Percentiles rank a stretch among this genome's conserved stretches.
These are phyloP conservation scores for Kurtzmaniella fragi DNA, from an alignment of 805 yeast species.

Conservation along the genomic window DNA sequence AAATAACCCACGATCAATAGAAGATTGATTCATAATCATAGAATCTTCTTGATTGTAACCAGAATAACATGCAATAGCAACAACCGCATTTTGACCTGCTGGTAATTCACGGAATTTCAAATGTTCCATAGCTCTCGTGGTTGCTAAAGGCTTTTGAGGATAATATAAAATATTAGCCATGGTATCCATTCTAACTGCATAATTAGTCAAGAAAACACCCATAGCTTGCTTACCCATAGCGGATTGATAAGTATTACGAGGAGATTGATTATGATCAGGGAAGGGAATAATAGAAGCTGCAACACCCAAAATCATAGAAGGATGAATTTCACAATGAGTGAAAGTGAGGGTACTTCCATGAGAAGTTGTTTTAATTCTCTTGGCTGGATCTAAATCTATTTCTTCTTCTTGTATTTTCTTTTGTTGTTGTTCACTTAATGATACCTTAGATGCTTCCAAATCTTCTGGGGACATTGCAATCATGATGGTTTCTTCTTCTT, in stretches of 20 bases:
- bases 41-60: conserved; percentile 99
- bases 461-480: conserved; percentile 99
- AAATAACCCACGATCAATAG: conserved; percentile 94
- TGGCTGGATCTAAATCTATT: conserved; percentile 64
- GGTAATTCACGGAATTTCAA: conserved; percentile 96
- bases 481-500: conserved; percentile 97
- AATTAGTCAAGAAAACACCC: conserved; percentile 97
- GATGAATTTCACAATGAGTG: conserved; percentile 99
- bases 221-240: conserved; percentile 99
- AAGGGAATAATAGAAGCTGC: conserved; percentile 98
- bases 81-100: conserved; percentile 98
- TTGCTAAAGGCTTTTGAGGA: conserved; percentile 97
- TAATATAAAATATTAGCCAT: conserved; percentile 97
- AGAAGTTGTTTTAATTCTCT: conserved; percentile 72
- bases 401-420: conserved; percentile 38
- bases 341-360: conserved; percentile 63
- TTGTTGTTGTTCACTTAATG: conserved; percentile 38
- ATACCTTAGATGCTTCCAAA: conserved; percentile 57
- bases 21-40: conserved; percentile 98
- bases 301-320: conserved; percentile 97
- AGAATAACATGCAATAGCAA: conserved; percentile 95
- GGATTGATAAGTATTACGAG: conserved; percentile 98
- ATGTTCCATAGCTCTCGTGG: conserved; percentile 96
- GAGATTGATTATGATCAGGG: conserved; percentile 99
- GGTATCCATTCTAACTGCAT: conserved; percentile 96